Base-by-base conservation (phyloP, 2,329 filamentous ascomycete genomes). In the Colletotrichum euphorbiae region DNA sequence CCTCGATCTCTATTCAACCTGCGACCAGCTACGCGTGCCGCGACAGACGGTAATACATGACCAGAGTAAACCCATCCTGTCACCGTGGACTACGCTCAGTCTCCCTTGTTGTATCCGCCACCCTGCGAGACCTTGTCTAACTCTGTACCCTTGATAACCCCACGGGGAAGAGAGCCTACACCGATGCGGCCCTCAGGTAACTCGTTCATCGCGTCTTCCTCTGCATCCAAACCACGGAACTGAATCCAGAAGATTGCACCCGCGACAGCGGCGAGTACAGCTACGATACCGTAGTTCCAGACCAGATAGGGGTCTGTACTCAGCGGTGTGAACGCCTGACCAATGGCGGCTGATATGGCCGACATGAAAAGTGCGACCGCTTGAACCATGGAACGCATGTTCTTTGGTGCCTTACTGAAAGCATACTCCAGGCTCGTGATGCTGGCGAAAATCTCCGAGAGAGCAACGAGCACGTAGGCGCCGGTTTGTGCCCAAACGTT, bases 341-440 rank as follows among this genome's bases (percentile, higher is more conserved):
- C 89, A 24, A 93, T 81, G 43, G 91, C 90, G 45, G 89, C 83
- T 6, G 89, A 87, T 74, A 93, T 87, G 54, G 91, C 90, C 42
- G 85, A 88, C 80, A 87, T 90, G 80, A 93, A 91, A 58, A 92
- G 85, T 55, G 87, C 87, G 61, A 93, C 83, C 9, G 88, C 87
- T 72, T 85, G 84, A n/a, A 94, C 89, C 62, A 93, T 84, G 28
- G 89, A 90, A 6, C 90, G 85, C 91, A 94, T 94, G 80, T 92
- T 93, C 75, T 85, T 85, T 8, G 91, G 92, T 0, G 91, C 90
- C 77, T 93, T 93, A 74, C 90, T 90, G 79, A 89, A 93, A 21
- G 91, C 91, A 72, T 92, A 93, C 78, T 94, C 91, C 15, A 93
- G 84, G 12, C 85, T 87, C 1, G 84, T 86, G 71, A 85, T 85